Evolutionary conservation across 257 asterid species (phyloP), one percentile per base, ranked within the genome.

Genomic region (Jacaranda mimosifolia): DNA sequence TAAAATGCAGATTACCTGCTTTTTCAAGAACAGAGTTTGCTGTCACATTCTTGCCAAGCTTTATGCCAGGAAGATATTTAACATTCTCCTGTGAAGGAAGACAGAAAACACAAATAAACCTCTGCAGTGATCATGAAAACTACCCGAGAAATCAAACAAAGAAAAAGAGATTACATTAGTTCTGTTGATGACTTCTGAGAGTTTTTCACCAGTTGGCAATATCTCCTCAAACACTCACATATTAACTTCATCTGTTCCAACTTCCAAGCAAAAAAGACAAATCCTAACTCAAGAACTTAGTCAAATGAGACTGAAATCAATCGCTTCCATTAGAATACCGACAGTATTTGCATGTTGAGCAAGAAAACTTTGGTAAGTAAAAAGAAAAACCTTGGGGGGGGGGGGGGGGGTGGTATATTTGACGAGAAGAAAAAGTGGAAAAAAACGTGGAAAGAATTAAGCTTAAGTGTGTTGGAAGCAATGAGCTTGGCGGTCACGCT

Each of bases 401-500:
- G n/a, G n/a, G n/a, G n/a, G n/a, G n/a, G n/a, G n/a, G n/a, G n/a
- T n/a, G n/a, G n/a, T n/a, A n/a, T n/a, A n/a, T n/a, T n/a, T n/a
- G 10, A 18, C 32, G 35, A 8, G 12, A 8, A 7, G 13, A 21
- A 48, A 40, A 1, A 2, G 46, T n/a, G 3, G 11, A 1, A 52
- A 39, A 42, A 93, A 42, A 97, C 97, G 75, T 93, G 96, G 72
- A 93, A 91, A n/a, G 91, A 81, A 63, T 56, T 12, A 18, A 85
- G 86, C 56, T 83, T 87, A 66, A 87, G 85, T 35, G 97, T 81
- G 81, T 91, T 91, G 81, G 92, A 88, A 9, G 96, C 98, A 81
- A 91, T 91, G 86, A 93, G 98, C 83, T 90, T 93, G 77, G 97
- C 85, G 13, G 98, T 96, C 46, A 93, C 98, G 85, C 97, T 91